These are phyloP conservation scores for Sporodiniella umbellata DNA, from an alignment of 371 early-diverging fungal species.

Conservation along the genomic window DNA sequence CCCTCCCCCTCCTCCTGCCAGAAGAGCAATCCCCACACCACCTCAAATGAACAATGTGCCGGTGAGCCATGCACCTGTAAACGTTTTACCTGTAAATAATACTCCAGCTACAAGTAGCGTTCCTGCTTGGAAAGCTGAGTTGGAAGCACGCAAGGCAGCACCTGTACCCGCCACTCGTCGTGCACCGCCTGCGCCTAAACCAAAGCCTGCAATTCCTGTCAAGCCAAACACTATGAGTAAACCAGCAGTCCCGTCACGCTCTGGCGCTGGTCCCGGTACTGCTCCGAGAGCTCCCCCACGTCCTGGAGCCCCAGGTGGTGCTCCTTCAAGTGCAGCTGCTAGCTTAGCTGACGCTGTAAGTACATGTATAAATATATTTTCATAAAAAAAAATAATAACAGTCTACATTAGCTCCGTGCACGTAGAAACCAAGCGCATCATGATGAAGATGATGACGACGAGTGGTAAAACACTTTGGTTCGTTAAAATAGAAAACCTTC, in stretches of 20 bases:
- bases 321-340: slow-evolving; percentile 41
- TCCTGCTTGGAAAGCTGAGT: slow-evolving; percentile 53
- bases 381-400: neutral
- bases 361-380: slow-evolving; percentile 1
- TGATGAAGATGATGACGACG: slow-evolving; percentile 21
- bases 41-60: neutral
- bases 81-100: neutral
- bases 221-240: slow-evolving; percentile 42
- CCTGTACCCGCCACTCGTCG: slow-evolving; percentile 51
- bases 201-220: slow-evolving; percentile 48
- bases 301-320: slow-evolving; percentile 26
- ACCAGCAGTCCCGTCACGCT: slow-evolving; percentile 49
- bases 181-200: slow-evolving; percentile 44
- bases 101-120: slow-evolving; percentile 22
- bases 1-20: slow-evolving; percentile 51
- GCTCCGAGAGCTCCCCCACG: slow-evolving; percentile 44
- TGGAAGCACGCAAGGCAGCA: slow-evolving; percentile 49
- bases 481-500: too few species aligned
- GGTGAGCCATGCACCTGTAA: neutral
- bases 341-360: slow-evolving; percentile 50
- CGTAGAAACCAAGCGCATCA: slow-evolving; percentile 23
- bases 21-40: slow-evolving; percentile 26
- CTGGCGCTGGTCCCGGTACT: slow-evolving; percentile 31
- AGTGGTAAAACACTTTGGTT: too few species aligned
- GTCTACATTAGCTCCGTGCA: slow-evolving; percentile 19